phyloP scores from a whole-genome alignment of 1,284 basidiomycete genomes.

The Ceratobasidium sp. region DNA sequence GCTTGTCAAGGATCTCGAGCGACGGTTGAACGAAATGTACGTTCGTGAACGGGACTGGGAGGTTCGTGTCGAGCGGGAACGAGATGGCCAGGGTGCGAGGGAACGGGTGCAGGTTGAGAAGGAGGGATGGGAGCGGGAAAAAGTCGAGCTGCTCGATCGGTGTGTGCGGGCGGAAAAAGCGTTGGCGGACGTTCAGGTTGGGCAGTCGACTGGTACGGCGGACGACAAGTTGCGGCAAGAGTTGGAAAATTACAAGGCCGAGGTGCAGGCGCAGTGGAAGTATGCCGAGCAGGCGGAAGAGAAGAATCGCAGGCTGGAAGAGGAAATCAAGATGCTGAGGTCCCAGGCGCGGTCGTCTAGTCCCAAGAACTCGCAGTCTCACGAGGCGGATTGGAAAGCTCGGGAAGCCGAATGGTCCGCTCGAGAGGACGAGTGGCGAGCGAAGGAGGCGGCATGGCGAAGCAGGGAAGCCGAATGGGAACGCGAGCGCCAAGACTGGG shows the following conservation, averaged over 20 bases:
- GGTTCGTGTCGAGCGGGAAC: conserved; percentile 32
- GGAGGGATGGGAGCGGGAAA: conserved; percentile 30
- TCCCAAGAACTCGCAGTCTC: not conserved
- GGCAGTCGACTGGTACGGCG: not conserved
- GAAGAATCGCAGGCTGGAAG: conserved; percentile 2
- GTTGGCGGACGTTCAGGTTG: not conserved
- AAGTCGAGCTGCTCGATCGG: conserved; percentile 22
- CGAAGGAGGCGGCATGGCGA: too few relatives aligned
- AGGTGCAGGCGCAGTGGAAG: conserved; percentile 37
- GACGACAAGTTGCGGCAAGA: conserved; percentile 13
- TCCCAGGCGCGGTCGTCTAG: not conserved
- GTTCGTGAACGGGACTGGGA: conserved; percentile 27
- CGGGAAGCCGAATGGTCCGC: conserved; percentile 1
- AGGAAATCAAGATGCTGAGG: not conserved
- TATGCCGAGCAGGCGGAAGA: conserved; percentile 35
- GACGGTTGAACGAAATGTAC: not conserved
- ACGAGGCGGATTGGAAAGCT: too few relatives aligned
- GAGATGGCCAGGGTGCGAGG: conserved; percentile 22
- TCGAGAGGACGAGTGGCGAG: too few relatives aligned
- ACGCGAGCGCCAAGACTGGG: conserved; percentile 17
- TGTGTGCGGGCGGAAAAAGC: conserved; percentile 30
- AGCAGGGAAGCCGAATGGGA: conserved; percentile 22
- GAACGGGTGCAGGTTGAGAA: conserved; percentile 9
- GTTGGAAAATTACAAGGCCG: conserved; percentile 33
- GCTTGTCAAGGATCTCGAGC: not conserved